phyloP scores from a whole-genome alignment of 1,284 basidiomycete species.

The Malassezia dermatis region DNA sequence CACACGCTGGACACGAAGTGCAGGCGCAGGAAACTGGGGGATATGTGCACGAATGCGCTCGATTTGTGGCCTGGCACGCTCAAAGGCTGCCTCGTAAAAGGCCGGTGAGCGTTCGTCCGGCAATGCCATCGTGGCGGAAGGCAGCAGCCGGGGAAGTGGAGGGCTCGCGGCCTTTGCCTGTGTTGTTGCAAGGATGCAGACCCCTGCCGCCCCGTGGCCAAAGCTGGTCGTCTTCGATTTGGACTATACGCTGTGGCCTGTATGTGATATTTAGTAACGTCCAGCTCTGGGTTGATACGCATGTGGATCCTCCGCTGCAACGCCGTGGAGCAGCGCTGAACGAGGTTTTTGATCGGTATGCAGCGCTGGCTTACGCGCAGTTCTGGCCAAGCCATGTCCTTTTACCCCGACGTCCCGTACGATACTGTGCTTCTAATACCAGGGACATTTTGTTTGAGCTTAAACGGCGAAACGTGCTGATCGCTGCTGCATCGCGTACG shows the following conservation, averaged over 20 bases:
- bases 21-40: conserved; percentile 35
- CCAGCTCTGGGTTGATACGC: conserved; percentile 37
- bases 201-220: conserved; percentile 16
- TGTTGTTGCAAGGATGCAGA: not conserved
- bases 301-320: conserved; percentile 32
- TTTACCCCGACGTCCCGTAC: conserved; percentile 38
- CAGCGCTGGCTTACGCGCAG: not conserved
- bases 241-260: conserved; percentile 44
- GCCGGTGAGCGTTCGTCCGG: conserved; percentile 8
- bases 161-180: not conserved
- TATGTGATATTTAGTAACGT: not conserved
- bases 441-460: conserved; percentile 31
- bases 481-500: conserved; percentile 38
- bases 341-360: conserved; percentile 27
- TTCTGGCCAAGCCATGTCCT: conserved; percentile 21
- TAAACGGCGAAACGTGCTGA: conserved; percentile 15
- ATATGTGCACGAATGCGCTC: conserved; percentile 28
- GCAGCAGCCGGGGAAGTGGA: not conserved
- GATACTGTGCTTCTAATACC: not conserved
- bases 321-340: conserved; percentile 26
- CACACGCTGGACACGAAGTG: conserved; percentile 55
- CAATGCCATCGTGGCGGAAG: not conserved
- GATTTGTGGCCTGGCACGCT: conserved; percentile 24
- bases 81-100: conserved; percentile 33
- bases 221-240: conserved; percentile 38